phyloP scores from a whole-genome alignment of 305 asterid species.

The Rubia peregrina region DNA sequence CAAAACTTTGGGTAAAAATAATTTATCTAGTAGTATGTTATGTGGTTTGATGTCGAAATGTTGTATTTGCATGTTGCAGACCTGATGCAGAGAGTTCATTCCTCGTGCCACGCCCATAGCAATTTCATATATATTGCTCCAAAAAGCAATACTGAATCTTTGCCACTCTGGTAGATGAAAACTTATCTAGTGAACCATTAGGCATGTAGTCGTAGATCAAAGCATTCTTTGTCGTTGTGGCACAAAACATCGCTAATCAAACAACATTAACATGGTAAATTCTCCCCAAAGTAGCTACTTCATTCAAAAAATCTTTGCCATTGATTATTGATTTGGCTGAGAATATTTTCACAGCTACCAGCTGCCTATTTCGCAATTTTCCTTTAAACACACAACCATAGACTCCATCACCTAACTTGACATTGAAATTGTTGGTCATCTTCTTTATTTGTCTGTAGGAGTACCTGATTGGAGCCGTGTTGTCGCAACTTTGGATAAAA shows the following conservation, averaged over 20 bases:
- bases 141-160: background rate
- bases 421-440: no score
- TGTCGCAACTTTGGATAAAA: no score
- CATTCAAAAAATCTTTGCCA: background rate
- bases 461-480: no score
- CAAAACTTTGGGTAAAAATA: background rate
- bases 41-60: constrained; percentile 3
- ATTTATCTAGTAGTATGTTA: background rate
- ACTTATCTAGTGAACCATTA: background rate
- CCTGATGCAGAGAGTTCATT: background rate
- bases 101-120: background rate
- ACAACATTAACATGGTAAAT: background rate
- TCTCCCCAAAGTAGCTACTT: background rate
- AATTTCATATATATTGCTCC: background rate
- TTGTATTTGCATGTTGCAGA: background rate
- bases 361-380: background rate
- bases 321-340: background rate
- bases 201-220: background rate
- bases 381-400: no score
- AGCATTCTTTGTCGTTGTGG: background rate
- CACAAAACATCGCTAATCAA: background rate
- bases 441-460: no score
- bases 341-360: background rate
- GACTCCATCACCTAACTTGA: no score
- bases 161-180: background rate